Percentiles rank a stretch among this genome's conserved stretches.
Conservation (phyloP, 148 eudicot species). For the Vaccinium darrowii region DNA sequence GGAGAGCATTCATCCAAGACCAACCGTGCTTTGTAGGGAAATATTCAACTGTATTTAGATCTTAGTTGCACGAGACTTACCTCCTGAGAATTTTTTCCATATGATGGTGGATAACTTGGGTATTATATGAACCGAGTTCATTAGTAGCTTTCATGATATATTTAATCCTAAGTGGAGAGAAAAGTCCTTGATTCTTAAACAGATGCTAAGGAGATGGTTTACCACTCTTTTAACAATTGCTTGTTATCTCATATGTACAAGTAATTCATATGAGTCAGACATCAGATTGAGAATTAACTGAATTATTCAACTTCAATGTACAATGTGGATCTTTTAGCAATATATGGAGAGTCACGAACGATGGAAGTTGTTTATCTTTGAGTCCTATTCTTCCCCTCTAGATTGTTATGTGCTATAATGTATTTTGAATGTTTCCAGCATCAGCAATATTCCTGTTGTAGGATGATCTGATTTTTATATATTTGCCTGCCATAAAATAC, state of each 20-base stretch:
- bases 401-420: neutral
- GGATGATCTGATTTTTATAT: neutral
- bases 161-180: neutral
- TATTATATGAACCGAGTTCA: neutral
- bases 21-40: neutral
- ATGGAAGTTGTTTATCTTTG: neutral
- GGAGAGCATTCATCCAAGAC: neutral
- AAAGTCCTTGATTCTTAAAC: neutral
- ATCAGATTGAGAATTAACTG: neutral
- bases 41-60: neutral
- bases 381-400: conserved; percentile 6
- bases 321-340: neutral
- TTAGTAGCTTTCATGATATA: neutral
- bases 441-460: neutral
- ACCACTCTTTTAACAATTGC: neutral
- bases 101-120: neutral
- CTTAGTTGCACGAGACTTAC: neutral
- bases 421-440: neutral
- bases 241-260: neutral
- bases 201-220: neutral
- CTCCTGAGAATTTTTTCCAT: neutral
- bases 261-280: neutral
- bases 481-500: conserved; percentile 5
- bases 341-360: neutral
- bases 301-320: neutral